These are phyloP conservation scores for Rhodotorula mucilaginosa DNA, from an alignment of 1,284 basidiomycete species.

Conservation along the genomic window DNA sequence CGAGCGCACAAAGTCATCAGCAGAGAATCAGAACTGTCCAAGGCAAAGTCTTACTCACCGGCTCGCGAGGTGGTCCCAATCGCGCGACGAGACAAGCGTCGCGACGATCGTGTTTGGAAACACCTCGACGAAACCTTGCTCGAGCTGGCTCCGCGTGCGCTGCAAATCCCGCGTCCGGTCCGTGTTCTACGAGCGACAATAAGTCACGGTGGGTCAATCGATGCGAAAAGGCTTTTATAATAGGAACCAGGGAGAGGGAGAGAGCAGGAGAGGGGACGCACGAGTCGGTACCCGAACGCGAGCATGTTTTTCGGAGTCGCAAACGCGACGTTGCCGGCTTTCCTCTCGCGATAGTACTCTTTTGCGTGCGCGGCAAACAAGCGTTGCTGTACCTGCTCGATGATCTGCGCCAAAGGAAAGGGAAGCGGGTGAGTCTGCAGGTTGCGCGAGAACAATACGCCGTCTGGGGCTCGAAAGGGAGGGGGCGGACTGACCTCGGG, in stretches of 20 bases:
- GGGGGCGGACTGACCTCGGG: constrained; percentile 13
- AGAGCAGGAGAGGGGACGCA: constrained; percentile 39
- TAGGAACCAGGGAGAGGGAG: background rate
- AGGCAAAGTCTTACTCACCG: constrained; percentile 52
- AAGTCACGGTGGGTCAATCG: background rate
- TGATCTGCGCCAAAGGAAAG: constrained; percentile 7
- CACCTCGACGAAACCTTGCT: constrained; percentile 41
- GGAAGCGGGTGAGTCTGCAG: no score
- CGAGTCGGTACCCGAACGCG: constrained; percentile 63
- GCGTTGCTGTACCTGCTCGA: constrained; percentile 26
- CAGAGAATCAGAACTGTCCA: background rate
- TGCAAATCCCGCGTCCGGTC: background rate
- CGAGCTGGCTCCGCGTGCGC: background rate
- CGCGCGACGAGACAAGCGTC: constrained; percentile 58
- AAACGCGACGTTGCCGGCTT: constrained; percentile 11
- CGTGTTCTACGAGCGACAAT: background rate
- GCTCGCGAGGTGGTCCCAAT: constrained; percentile 66
- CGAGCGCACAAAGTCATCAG: background rate
- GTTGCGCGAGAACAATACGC: background rate
- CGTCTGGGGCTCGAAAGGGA: background rate
- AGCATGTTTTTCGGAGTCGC: constrained; percentile 56
- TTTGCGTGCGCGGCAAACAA: constrained; percentile 24
- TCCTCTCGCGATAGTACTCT: constrained; percentile 1
- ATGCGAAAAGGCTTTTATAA: background rate
- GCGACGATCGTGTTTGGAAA: constrained; percentile 73